A percentile compares a stretch with the other conserved stretches of the same genome.
Conservation (phyloP, 352 stramenopile genomes). For the Phytophthora tubulina region DNA sequence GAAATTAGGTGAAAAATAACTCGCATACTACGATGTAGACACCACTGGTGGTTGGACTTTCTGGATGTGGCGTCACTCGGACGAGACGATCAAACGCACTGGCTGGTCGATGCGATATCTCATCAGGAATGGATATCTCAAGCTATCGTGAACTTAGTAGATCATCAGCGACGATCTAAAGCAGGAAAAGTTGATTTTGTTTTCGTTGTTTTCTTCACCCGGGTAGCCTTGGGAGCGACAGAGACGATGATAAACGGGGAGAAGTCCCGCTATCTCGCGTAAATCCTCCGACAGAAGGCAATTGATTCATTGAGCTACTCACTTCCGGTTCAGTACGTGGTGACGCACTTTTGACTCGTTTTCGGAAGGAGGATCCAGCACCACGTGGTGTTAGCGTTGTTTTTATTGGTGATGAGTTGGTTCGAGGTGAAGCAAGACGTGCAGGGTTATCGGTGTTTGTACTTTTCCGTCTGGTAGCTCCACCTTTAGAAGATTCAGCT, state of each 20-base stretch:
- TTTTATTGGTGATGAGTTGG: slow-evolving; percentile 87
- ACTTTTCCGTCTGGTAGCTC: slow-evolving; percentile 11
- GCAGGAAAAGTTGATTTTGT: too few species aligned
- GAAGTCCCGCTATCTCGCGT: slow-evolving; percentile 5
- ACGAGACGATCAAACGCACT: slow-evolving; percentile 40
- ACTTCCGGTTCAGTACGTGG: slow-evolving; percentile 7
- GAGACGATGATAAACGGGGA: slow-evolving; percentile 20
- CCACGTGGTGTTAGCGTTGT: slow-evolving; percentile 54
- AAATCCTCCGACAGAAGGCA: slow-evolving; percentile 12
- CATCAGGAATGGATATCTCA: slow-evolving; percentile 34
- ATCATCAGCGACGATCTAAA: too few species aligned
- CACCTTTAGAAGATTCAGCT: background rate
- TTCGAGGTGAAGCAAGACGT: slow-evolving; percentile 59
- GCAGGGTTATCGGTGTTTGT: slow-evolving; percentile 6
- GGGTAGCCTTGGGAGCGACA: slow-evolving; percentile 35
- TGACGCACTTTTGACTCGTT: slow-evolving; percentile 19
- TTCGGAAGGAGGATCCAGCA: slow-evolving; percentile 80
- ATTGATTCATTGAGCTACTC: slow-evolving; percentile 19
- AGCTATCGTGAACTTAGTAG: slow-evolving; percentile 10
- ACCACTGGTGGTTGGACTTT: slow-evolving; percentile 44
- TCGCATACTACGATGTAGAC: slow-evolving; percentile 34
- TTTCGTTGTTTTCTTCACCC: slow-evolving; percentile 27
- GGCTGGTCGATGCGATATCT: slow-evolving; percentile 49
- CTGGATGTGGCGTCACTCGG: slow-evolving; percentile 60
- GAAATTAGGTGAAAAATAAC: slow-evolving; percentile 40